phyloP scores from a whole-genome alignment of 306 rosid species.

The Datisca glomerata region DNA sequence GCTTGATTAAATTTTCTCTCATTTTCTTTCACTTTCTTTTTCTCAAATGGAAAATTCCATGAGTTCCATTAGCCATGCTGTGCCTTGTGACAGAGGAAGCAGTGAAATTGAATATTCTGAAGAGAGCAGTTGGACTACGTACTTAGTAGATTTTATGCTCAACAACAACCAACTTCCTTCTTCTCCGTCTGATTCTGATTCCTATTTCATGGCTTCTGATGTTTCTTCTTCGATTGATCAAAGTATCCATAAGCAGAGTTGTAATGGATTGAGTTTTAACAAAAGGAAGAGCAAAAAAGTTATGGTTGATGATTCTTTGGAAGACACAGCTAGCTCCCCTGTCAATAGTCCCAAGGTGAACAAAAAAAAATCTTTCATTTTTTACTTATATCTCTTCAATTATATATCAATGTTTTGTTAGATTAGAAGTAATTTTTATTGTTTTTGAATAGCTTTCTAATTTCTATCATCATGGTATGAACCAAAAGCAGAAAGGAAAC shows the following conservation, averaged over 20 bases:
- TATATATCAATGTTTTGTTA: not conserved
- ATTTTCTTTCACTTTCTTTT: not conserved
- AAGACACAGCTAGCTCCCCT: slow-evolving; percentile 91
- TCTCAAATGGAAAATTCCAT: slow-evolving; percentile 14
- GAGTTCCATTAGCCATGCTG: slow-evolving; percentile 23
- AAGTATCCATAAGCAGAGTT: no score
- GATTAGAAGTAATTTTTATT: not conserved
- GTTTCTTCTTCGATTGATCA: slow-evolving; percentile 25
- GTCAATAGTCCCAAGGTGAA: slow-evolving; percentile 49
- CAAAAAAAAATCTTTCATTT: not conserved
- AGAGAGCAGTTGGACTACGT: slow-evolving; percentile 83
- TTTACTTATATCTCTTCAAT: not conserved
- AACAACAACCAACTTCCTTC: slow-evolving; percentile 6
- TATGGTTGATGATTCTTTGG: slow-evolving; percentile 55
- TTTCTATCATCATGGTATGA: not conserved
- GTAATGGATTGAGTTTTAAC: slow-evolving; percentile 23
- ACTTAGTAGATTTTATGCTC: slow-evolving; percentile 57
- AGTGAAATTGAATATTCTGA: slow-evolving; percentile 20
- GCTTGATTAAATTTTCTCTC: not conserved
- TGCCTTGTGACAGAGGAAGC: slow-evolving; percentile 11
- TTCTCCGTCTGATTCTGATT: slow-evolving; percentile 40
- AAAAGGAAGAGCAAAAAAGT: slow-evolving; percentile 32
- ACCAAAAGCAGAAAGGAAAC: not conserved
- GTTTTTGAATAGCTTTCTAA: not conserved
- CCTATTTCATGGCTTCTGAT: no score